A percentile compares a stretch with the other conserved stretches of the same genome.
phyloP scores from a whole-genome alignment of 306 rosid species.

The Boehmeria nivea region DNA sequence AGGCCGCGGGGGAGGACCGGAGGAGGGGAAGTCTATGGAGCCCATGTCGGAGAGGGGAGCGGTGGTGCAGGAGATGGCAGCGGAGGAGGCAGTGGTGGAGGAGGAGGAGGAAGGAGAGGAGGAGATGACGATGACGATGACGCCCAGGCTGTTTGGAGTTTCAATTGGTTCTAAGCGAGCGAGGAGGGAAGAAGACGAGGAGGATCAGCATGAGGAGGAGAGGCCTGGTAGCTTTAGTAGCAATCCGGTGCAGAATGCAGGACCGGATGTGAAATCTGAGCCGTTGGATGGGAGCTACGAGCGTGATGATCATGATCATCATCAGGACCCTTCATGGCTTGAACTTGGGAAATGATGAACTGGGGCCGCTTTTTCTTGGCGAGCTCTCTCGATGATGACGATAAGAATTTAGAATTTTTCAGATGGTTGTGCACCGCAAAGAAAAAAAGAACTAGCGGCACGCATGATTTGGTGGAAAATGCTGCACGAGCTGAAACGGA shows the following conservation, averaged over 20 bases:
- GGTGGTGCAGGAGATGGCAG: not conserved
- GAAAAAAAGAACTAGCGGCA: too few relatives aligned
- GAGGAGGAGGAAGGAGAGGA: conserved; percentile 14
- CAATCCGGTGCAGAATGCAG: conserved; percentile 23
- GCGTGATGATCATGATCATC: conserved; percentile 10
- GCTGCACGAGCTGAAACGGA: too few relatives aligned
- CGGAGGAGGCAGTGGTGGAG: not conserved
- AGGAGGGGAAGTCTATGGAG: not conserved
- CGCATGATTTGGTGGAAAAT: too few relatives aligned
- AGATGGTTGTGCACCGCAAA: not conserved
- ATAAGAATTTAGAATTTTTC: not conserved
- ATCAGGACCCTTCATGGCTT: conserved; percentile 47
- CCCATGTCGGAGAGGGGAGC: too few relatives aligned
- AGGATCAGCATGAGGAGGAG: conserved; percentile 27
- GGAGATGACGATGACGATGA: conserved; percentile 7
- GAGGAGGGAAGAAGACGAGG: conserved; percentile 44
- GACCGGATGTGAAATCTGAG: conserved; percentile 38
- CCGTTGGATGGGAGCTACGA: conserved; percentile 53
- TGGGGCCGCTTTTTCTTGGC: too few relatives aligned
- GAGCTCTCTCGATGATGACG: conserved; percentile 22
- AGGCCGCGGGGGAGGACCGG: conserved; percentile 16
- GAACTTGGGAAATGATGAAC: conserved; percentile 43
- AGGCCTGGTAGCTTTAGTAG: not conserved
- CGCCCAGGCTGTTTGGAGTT: conserved; percentile 75
- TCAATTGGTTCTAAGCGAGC: conserved; percentile 68